phyloP scores from a whole-genome alignment of 805 yeast genomes.

The Teunomyces panamensis region DNA sequence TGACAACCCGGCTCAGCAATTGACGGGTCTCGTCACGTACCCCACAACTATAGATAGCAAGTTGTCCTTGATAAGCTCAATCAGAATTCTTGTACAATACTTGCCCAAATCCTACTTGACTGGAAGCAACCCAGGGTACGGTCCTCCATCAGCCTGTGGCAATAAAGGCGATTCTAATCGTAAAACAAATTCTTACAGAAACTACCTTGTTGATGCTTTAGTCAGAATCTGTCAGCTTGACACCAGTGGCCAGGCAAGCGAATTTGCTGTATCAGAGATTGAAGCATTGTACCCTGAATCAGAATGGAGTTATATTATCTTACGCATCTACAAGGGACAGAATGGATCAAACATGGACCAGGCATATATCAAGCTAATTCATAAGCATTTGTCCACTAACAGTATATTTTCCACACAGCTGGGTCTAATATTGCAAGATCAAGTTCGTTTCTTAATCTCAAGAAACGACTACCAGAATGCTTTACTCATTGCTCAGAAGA shows the following conservation, averaged over 20 bases:
- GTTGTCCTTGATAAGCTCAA: conserved; percentile 13
- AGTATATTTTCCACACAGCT: conserved; percentile 41
- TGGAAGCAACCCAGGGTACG: conserved; percentile 41
- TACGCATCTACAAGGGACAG: conserved; percentile 23
- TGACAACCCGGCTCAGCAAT: conserved; percentile 51
- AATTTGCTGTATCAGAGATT: conserved; percentile 38
- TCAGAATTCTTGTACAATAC: conserved; percentile 40
- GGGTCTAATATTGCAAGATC: conserved; percentile 57
- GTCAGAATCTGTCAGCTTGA: conserved; percentile 41
- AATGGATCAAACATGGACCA: conserved; percentile 19
- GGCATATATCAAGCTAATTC: conserved; percentile 22
- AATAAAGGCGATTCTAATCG: conserved; percentile 14
- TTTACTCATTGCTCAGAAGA: conserved; percentile 51
- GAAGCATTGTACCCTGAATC: conserved; percentile 7
- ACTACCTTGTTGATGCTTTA: conserved; percentile 53
- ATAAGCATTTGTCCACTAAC: conserved; percentile 11
- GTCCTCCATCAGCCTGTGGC: conserved; percentile 31
- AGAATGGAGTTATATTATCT: conserved; percentile 23
- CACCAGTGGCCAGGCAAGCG: conserved; percentile 26
- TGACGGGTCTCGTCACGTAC: conserved; percentile 58
- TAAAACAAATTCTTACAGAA: conserved; percentile 39
- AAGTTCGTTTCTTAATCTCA: conserved; percentile 58
- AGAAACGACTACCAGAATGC: conserved; percentile 59
- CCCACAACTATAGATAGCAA: conserved; percentile 31
- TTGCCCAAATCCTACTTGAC: conserved; percentile 47